These are phyloP conservation scores for Inosperma sp. DNA, from an alignment of 768 basidiomycete species.

Conservation along the genomic window DNA sequence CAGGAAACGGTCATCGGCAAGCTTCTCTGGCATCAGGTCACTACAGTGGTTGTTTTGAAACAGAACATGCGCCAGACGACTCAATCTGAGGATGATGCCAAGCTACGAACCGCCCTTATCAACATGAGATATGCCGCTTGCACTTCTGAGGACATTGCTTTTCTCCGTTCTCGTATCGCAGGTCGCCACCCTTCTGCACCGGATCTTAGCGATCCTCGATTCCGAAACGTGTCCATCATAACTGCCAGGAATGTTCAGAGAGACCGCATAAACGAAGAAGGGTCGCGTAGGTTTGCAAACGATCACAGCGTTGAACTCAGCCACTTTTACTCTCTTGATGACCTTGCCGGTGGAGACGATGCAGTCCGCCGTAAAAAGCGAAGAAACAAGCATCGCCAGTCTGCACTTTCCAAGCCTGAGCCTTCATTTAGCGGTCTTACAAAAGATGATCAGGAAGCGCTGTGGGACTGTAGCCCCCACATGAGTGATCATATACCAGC, in stretches of 20 bases:
- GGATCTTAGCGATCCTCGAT: constrained; percentile 11
- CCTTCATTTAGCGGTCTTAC: background rate
- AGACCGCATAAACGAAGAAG: constrained; percentile 30
- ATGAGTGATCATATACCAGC: constrained; percentile 17
- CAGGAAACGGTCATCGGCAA: constrained; percentile 26
- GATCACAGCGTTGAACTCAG: constrained; percentile 21
- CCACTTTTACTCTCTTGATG: constrained; percentile 28
- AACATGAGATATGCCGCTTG: constrained; percentile 33
- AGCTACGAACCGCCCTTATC: constrained; percentile 25
- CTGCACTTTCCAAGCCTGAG: background rate
- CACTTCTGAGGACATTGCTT: constrained; percentile 21
- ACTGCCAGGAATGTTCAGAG: constrained; percentile 29
- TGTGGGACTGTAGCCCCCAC: constrained; percentile 12
- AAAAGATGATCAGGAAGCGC: background rate
- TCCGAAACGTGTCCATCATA: constrained; percentile 32
- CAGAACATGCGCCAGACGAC: constrained; percentile 32
- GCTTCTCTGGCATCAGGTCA: constrained; percentile 32
- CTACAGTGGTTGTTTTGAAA: constrained; percentile 31
- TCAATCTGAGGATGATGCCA: constrained; percentile 20
- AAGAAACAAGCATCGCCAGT: background rate
- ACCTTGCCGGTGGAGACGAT: constrained; percentile 7
- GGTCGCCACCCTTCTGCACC: constrained; percentile 18
- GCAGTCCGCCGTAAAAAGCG: background rate
- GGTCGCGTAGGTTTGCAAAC: constrained; percentile 24
- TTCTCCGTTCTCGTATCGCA: constrained; percentile 25